Base-by-base conservation (phyloP, 192 early-diverging fungal species). In the Backusella australiensis region DNA sequence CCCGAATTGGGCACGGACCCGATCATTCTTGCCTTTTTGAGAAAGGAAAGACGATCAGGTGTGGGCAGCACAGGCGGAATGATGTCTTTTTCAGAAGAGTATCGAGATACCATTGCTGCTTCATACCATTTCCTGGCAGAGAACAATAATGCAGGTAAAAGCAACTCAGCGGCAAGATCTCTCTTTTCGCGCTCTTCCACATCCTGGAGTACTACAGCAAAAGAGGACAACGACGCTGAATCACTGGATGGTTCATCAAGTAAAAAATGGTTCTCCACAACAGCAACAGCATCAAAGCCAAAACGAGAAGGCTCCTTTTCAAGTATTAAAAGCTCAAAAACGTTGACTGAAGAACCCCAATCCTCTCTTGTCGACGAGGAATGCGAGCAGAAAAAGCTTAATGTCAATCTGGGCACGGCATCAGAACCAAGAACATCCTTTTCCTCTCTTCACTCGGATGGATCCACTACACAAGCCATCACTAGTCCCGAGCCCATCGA, bases 1-100 rank as follows among this genome's bases (percentile, higher is more conserved):
- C 34, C 36, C 19, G 75, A 77, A 26, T 52, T 83, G 14, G 82
- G 82, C 36, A 34, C 65, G 4, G 82, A 83, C 21, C 52, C 69
- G 15, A 66, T 44, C 41, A 71, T 83, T n/a, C 29, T 63, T n/a
- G 63, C 69, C 17, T 83, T 83, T 56, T 52, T 83, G 46, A 44
- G 71, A 38, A 83, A 83, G 41, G 82, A 83, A 29, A 52, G 73
- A 65, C 34, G 59, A 32, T 71, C 70, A 32, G 70, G 42, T 32
- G 41, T 71, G 12, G 70, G 70, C 26, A 44, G 26, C 26, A 41
- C 9, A 15, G 70, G 70, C 7, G 39, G 26, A 11, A 74, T 44
- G 14, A 9, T 53, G 17, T 65, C 73, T 19, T 77, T 77, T 65
- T 34, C 49, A 17, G 67, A 75, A 34, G 78, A 75, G 34, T 69